Evolutionary conservation across 2,329 filamentous ascomycete genomes (phyloP).

Genomic region (Fusarium circinatum): DNA sequence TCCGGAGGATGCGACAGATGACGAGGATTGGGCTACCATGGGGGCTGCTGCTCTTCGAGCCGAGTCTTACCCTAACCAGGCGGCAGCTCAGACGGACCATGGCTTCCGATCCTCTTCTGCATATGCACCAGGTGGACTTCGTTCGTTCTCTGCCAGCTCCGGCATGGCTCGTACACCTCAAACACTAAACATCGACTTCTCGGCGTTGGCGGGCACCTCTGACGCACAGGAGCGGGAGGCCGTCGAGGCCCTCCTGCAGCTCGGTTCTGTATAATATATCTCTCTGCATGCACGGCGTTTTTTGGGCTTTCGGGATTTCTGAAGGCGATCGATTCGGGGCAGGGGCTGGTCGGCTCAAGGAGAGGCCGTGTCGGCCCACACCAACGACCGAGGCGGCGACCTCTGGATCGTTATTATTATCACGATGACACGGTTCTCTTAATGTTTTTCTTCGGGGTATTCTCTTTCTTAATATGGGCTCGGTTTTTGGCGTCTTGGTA

Average conservation of each 20-base stretch:
- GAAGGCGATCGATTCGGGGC: slow-evolving; percentile 40
- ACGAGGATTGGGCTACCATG: slow-evolving; percentile 94
- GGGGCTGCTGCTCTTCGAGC: slow-evolving; percentile 85
- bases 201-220: slow-evolving; percentile 61
- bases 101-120: slow-evolving; percentile 55
- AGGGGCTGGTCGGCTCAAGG: slow-evolving; percentile 47
- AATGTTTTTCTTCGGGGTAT: slow-evolving; percentile 19
- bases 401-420: slow-evolving; percentile 44
- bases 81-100: slow-evolving; percentile 64
- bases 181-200: slow-evolving; percentile 63
- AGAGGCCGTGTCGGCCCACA: slow-evolving; percentile 47
- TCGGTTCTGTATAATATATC: slow-evolving; percentile 79
- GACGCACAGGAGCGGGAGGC: slow-evolving; percentile 83
- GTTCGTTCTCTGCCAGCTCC: slow-evolving; percentile 60
- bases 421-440: slow-evolving; percentile 49
- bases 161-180: slow-evolving; percentile 66
- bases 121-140: slow-evolving; percentile 59
- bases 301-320: slow-evolving; percentile 35
- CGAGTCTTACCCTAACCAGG: slow-evolving; percentile 68
- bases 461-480: slow-evolving; percentile 29
- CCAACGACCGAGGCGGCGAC: slow-evolving; percentile 47
- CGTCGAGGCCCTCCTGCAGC: slow-evolving; percentile 80
- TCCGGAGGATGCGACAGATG: slow-evolving; percentile 87
- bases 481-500: slow-evolving; percentile 41
- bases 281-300: slow-evolving; percentile 66